Base-by-base conservation (phyloP, 306 rosid genomes). In the Quercus berberidifolia region DNA sequence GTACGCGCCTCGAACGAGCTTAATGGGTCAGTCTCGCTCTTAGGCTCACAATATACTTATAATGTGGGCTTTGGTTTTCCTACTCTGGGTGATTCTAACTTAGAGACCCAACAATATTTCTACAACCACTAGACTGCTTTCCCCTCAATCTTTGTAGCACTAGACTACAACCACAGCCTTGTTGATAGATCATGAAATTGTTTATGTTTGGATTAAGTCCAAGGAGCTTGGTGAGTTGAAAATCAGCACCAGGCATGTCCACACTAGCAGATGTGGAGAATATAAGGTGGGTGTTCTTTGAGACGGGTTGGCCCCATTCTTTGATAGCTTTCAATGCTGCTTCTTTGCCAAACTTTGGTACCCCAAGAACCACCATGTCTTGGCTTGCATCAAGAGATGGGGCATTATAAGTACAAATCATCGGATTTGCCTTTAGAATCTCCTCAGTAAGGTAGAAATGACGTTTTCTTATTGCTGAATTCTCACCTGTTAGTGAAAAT, bases 211-310 rank as follows among this genome's bases (percentile, higher is more conserved):
- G 89, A 7, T 85, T 80, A 10, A 90, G 86, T 9, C 90, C 91
- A 12, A 90, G 85, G 13, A 86, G 93, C 67, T 87, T 90, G 0
- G 88, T 76, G 60, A 90, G 86, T 14, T 88, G 90, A 74, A 82
- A 90, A 55, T 90, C 93, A 0, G 90, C 90, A 0, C 90, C 90
- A 3, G 89, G 91, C 93, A 90, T 88, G 82, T 90, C 93, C 0
- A 90, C 88, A 0, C 93, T 89, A 1, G 87, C 80, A 2, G 90
- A 87, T 13, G 93, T 90, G 59, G 91, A 90, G 78, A 90, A 90
- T 1, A 90, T 81, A 0, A 87, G 71, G 60, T 90, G 90, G 1
- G 93, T 86, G 55, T 84, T 90, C 74, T 86, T 88, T n/a, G 91
- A 90, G 57, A 84, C 82, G 1, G 86, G 90, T 19, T 88, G 90